Percentiles rank a stretch among this genome's conserved stretches.
Conservation (phyloP, 1,139 yeast genomes). For the Yamadazyma songkhlaensis region DNA sequence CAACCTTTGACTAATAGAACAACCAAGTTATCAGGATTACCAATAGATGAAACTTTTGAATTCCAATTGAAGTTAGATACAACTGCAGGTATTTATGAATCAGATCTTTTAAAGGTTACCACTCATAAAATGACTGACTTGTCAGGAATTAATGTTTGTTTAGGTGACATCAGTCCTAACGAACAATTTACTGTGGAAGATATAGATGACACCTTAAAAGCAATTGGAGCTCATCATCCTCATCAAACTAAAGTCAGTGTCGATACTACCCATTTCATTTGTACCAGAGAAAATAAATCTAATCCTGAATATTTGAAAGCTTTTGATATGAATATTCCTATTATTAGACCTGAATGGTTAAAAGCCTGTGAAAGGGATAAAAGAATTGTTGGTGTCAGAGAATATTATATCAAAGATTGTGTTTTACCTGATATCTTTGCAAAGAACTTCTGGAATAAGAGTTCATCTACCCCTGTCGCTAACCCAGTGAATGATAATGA, state of each 20-base stretch:
- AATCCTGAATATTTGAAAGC: constrained; percentile 73
- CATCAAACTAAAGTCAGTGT: constrained; percentile 71
- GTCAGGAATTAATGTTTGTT: constrained; percentile 87
- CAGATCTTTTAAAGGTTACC: constrained; percentile 65
- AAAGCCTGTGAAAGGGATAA: constrained; percentile 91
- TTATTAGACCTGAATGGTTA: constrained; percentile 95
- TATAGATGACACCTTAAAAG: constrained; percentile 57
- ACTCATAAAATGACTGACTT: constrained; percentile 97
- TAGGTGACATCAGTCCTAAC: constrained; percentile 71
- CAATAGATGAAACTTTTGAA: constrained; percentile 77
- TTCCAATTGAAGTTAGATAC: constrained; percentile 83
- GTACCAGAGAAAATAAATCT: constrained; percentile 62
- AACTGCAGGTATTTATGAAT: constrained; percentile 79
- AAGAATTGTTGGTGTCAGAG: constrained; percentile 89
- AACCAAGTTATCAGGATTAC: constrained; percentile 87
- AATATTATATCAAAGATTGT: constrained; percentile 62
- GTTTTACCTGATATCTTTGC: constrained; percentile 47
- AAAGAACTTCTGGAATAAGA: constrained; percentile 39
- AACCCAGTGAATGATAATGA: constrained; percentile 8
- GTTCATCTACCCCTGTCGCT: constrained; percentile 7
- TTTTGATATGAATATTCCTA: constrained; percentile 82
- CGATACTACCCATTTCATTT: constrained; percentile 92
- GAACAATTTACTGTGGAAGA: constrained; percentile 61
- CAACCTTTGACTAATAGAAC: constrained; percentile 77
- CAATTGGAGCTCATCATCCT: constrained; percentile 75